Evolutionary conservation across 352 stramenopile species (phyloP).

Genomic region (Albugo candida): DNA sequence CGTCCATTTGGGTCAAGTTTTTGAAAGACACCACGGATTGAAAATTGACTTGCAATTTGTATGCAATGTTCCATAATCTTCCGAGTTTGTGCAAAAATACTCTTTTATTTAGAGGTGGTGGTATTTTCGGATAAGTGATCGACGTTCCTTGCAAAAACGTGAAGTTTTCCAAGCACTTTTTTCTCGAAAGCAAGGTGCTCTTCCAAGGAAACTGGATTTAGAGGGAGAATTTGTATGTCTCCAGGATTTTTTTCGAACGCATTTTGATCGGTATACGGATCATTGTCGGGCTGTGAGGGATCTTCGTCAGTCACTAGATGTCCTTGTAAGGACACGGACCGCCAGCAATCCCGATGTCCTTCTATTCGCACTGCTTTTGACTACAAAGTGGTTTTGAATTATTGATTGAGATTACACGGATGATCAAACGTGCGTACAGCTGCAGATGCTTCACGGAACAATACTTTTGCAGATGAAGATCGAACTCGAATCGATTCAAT

Average conservation of each 20-base stretch:
- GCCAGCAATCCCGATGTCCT: conserved; percentile 45
- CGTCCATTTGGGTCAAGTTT: conserved; percentile 48
- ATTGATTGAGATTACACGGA: not conserved
- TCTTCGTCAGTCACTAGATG: conserved; percentile 31
- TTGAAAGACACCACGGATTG: conserved; percentile 28
- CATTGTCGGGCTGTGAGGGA: too few relatives aligned
- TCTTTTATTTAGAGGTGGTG: too few relatives aligned
- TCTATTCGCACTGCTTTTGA: conserved; percentile 40
- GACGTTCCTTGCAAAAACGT: conserved; percentile 14
- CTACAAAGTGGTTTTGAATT: conserved; percentile 7
- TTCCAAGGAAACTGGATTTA: conserved; percentile 23
- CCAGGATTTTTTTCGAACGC: conserved; percentile 6
- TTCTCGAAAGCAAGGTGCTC: conserved; percentile 37
- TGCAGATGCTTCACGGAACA: conserved; percentile 24
- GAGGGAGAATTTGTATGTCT: conserved; percentile 11
- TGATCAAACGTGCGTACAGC: conserved; percentile 14
- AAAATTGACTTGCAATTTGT: too few relatives aligned
- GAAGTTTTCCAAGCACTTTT: conserved; percentile 26
- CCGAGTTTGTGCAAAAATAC: too few relatives aligned
- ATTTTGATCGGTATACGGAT: conserved; percentile 15
- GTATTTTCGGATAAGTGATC: too few relatives aligned
- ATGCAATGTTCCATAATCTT: too few relatives aligned
- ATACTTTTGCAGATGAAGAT: conserved; percentile 36
- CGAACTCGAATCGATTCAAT: conserved; percentile 58
- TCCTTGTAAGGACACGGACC: conserved; percentile 45